A percentile compares a stretch with the other conserved stretches of the same genome.
Conservation (phyloP, 306 rosid species). For the Dicorynia guianensis region DNA sequence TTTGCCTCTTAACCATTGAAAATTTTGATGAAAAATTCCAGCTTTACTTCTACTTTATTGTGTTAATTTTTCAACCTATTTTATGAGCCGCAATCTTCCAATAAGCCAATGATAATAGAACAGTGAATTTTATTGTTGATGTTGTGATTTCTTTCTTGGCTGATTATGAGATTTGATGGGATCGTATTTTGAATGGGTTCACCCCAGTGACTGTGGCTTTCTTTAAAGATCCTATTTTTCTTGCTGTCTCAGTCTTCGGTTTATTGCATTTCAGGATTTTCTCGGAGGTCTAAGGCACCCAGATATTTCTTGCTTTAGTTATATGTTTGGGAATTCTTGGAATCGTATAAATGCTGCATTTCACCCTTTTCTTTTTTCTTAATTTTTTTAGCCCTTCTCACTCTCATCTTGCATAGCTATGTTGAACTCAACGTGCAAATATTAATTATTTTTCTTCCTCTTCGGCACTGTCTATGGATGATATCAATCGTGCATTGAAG, state of each 20-base stretch:
- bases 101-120: conserved; percentile 4
- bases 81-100: background rate
- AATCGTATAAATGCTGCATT: background rate
- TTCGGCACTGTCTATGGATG: background rate
- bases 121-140: background rate
- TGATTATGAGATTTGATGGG: background rate
- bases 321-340: background rate
- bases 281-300: background rate
- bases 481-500: conserved; percentile 15
- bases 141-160: background rate
- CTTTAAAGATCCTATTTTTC: background rate
- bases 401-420: background rate
- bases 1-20: background rate
- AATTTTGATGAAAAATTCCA: background rate
- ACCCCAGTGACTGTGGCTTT: background rate
- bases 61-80: background rate
- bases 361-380: background rate
- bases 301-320: background rate
- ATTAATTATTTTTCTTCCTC: background rate
- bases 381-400: background rate
- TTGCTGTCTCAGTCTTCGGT: background rate
- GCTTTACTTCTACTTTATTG: background rate
- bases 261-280: background rate
- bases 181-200: background rate
- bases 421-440: background rate